Percentiles rank a stretch among this genome's conserved stretches.
phyloP scores from a whole-genome alignment of 352 stramenopile species.

The Globisporangium acanthophoron region DNA sequence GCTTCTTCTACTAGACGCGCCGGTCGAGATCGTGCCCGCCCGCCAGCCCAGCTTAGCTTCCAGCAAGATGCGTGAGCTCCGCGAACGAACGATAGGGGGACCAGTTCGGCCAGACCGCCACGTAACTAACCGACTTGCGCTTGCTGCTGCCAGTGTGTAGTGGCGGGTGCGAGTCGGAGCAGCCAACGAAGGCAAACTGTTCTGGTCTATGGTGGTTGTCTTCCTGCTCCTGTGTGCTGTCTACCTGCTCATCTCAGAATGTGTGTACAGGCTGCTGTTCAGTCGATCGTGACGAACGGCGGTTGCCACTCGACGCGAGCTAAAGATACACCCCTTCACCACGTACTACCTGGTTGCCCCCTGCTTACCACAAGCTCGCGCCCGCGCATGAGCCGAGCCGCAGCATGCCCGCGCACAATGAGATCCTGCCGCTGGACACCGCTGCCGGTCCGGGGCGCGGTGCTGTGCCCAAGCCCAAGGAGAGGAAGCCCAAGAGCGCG shows the following conservation, averaged over 20 bases:
- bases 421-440: slow-evolving; percentile 47
- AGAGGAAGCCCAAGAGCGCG: slow-evolving; percentile 17
- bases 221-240: not conserved
- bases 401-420: slow-evolving; percentile 52
- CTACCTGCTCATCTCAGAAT: not conserved
- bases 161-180: no score
- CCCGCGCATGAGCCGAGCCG: not conserved
- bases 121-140: not conserved
- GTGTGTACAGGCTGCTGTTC: no score
- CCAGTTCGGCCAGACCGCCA: not conserved
- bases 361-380: no score
- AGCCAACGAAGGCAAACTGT: not conserved
- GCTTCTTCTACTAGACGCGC: slow-evolving; percentile 98
- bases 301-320: no score
- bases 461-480: slow-evolving; percentile 9
- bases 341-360: no score
- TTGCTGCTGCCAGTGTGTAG: not conserved
- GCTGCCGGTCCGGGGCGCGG: slow-evolving; percentile 1
- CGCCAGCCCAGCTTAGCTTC: not conserved
- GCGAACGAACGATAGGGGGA: slow-evolving; percentile 2
- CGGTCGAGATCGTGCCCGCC: no score
- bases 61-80: not conserved
- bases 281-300: no score
- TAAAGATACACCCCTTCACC: no score
- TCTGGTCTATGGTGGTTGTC: not conserved